A percentile compares a stretch with the other conserved stretches of the same genome.
Conservation (phyloP, 768 basidiomycete genomes). For the Boletus coccyginus region DNA sequence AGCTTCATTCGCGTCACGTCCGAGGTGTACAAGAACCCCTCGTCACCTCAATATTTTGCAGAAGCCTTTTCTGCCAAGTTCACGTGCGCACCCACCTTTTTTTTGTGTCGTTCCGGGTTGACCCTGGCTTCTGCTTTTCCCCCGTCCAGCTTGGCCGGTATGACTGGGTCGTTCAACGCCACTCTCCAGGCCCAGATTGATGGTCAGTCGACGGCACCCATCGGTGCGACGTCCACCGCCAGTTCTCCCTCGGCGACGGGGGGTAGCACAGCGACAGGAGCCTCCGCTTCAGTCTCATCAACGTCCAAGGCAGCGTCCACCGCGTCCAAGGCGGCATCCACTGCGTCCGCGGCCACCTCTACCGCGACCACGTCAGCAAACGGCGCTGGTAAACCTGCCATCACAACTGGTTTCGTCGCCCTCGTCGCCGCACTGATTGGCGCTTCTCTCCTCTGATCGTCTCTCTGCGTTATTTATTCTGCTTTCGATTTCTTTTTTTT, state of each 20-base stretch:
- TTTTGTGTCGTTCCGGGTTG: not conserved
- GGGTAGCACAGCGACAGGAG: constrained; percentile 1
- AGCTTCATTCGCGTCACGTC: constrained; percentile 84
- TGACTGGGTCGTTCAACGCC: constrained; percentile 69
- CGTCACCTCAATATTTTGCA: constrained; percentile 46
- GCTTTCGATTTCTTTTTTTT: not conserved
- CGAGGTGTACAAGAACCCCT: constrained; percentile 43
- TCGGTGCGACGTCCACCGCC: constrained; percentile 38
- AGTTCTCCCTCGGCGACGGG: constrained; percentile 14
- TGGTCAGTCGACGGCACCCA: constrained; percentile 57
- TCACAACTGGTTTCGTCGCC: constrained; percentile 24
- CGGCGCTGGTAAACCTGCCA: constrained; percentile 23
- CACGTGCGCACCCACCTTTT: constrained; percentile 47
- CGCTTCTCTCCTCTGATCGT: constrained; percentile 19
- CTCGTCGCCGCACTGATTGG: constrained; percentile 22
- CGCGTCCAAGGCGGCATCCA: not conserved
- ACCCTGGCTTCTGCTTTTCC: not conserved
- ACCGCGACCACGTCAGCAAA: constrained; percentile 4
- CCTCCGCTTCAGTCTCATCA: not conserved
- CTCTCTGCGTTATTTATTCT: not conserved
- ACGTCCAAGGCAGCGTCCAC: not conserved
- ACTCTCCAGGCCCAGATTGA: constrained; percentile 55
- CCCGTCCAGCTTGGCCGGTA: constrained; percentile 52
- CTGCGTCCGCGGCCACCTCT: not conserved
- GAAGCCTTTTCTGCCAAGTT: constrained; percentile 81